Evolutionary conservation across 371 early-diverging fungal genomes (phyloP), one percentile per base, ranked within the genome.

Genomic region (Capillidium rhysosporum): DNA sequence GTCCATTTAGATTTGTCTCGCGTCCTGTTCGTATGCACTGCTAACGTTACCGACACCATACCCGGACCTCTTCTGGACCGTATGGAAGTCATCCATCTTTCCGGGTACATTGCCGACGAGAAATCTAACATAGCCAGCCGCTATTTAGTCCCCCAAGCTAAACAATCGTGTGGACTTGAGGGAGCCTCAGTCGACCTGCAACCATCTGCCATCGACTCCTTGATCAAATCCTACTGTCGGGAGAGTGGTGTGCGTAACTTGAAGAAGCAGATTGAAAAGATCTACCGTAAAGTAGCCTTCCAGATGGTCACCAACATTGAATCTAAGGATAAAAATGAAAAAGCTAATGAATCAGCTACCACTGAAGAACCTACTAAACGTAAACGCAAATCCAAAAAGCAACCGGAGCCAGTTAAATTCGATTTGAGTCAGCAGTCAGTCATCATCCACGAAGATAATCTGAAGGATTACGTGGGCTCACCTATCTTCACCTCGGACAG

Each of bases 261-360:
- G 55, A 94, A 95, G 70, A 94, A 95, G 65, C 91, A 92, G 40
- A 88, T 97, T 45, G 96, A 97, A 55, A 94, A 95, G 72, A 79
- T 95, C 5, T 95, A 78, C 70, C 80, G 96, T 54, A 95, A 94
- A 69, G 90, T 91, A 0, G 94, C 95, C n/a, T 75, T 86, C 46
- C 72, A 84, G 62, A 76, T 95, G 29, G 92, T 94, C 0, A 56
- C 72, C 40, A 67, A 75, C 18, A 54, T 70, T 34, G 73, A 67
- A 2, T 74, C 70, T n/a, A 66, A 70, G 26, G 61, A 65, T 41
- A 40, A 44, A 12, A 25, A 40, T 23, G 64, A 57, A 16, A 59
- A 67, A 40, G 57, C 63, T 24, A 60, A 59, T 14, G 46, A 56
- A 12, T 44, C 61, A 16, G 56, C 44, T 26, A 46, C 56, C 14